Evolutionary conservation across 306 rosid genomes (phyloP), one percentile per base, ranked within the genome.

Genomic region (Sechiopsis laciniata): DNA sequence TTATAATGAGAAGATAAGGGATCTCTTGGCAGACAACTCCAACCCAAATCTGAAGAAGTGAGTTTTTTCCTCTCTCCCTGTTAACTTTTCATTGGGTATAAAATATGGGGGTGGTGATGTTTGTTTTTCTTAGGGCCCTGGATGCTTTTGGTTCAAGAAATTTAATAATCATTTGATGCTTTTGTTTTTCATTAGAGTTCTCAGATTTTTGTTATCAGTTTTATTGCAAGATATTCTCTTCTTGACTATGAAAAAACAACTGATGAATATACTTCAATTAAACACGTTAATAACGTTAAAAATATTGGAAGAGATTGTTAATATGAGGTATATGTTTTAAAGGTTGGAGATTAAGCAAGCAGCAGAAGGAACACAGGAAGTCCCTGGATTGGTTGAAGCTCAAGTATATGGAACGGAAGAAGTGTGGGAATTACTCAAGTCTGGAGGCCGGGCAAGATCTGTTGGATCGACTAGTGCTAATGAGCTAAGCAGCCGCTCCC

Each of bases 401-500:
- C 87, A 54, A 61, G 97, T 91, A 55, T 78, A 71, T 80, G 81
- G 88, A 35, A 89, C 83, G 26, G 83, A 85, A 72, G 89, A 89
- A 72, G 96, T 89, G 54, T 94, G 99, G 99, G 92, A 86, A 80
- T 70, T 89, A 53, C 91, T 94, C 1, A 84, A 85, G 77, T 89
- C 91, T 22, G 99, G 99, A 80, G 89, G 90, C 81, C 83, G 77
- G 42, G 85, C 71, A 37, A 84, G 99, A 87, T 89, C 99, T 61
- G 99, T 94, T 74, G 99, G 99, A 77, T 94, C 99, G 75, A 94
- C 99, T 53, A 80, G 85, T 81, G 95, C 96, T 42, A 94, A 94
- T 71, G 99, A 91, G 87, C 85, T 83, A 53, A 94, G 99, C 88
- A 94, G 99, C 78, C 97, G 99, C 26, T 94, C 99, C 77, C 99